These are phyloP conservation scores for Nelumbo lutea DNA, from an alignment of 164 flowering plant genomes.

Conservation along the genomic window DNA sequence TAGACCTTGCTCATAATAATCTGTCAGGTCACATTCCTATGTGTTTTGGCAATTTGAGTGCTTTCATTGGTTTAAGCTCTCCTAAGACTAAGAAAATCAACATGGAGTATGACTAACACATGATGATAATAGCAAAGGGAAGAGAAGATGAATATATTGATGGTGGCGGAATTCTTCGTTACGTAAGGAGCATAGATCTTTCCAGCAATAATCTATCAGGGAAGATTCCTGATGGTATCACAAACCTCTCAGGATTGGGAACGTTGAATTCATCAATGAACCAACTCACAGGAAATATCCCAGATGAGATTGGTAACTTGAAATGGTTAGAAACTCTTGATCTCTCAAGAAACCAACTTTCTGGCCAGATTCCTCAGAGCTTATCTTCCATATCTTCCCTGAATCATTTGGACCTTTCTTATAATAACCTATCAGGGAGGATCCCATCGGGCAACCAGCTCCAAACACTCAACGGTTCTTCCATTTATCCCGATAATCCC, in stretches of 20 bases:
- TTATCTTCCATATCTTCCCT: conserved; percentile 3
- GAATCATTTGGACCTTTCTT: conserved; percentile 18
- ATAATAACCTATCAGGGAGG: conserved; percentile 15
- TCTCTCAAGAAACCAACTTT: conserved; percentile 16
- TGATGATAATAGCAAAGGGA: conserved; percentile 7
- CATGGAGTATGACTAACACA: neutral
- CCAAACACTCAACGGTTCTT: conserved; percentile 5
- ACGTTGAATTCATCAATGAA: neutral
- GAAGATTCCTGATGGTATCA: conserved; percentile 6
- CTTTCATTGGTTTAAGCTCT: neutral
- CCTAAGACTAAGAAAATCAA: neutral
- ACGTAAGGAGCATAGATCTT: conserved; percentile 10
- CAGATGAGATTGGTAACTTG: conserved; percentile 7
- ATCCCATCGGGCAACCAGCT: conserved; percentile 20
- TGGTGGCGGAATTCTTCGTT: conserved; percentile 1
- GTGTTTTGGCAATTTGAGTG: conserved; percentile 14
- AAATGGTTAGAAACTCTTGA: conserved; percentile 15
- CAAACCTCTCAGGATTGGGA: conserved; percentile 8
- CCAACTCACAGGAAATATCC: conserved; percentile 9
- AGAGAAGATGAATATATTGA: neutral
- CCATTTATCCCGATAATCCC: conserved; percentile 10
- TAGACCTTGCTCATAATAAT: conserved; percentile 18
- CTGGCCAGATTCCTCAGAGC: conserved; percentile 15
- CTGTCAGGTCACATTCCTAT: conserved; percentile 11
- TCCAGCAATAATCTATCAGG: conserved; percentile 9